phyloP scores from a whole-genome alignment of 257 asterid genomes.

The Nicotiana knightiana region DNA sequence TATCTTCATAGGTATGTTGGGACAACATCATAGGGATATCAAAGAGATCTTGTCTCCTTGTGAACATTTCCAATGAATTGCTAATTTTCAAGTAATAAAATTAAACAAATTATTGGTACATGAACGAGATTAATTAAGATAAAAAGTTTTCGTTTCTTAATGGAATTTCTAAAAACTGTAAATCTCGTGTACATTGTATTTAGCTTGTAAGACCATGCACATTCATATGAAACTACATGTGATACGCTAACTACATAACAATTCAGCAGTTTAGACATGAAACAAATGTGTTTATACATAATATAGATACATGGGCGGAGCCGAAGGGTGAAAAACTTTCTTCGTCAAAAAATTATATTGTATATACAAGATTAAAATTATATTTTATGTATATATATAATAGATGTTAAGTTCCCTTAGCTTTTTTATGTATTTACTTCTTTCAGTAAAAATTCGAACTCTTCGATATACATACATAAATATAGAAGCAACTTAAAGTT shows the following conservation, averaged over 20 bases:
- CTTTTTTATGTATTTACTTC: too few species aligned
- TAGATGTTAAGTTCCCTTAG: too few species aligned
- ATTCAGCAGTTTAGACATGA: neutral
- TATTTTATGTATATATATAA: too few species aligned
- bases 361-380: too few species aligned
- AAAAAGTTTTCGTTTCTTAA: neutral
- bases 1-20: neutral
- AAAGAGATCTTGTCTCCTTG: neutral
- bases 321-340: too few species aligned
- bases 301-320: neutral
- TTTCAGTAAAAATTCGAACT: too few species aligned
- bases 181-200: constrained; percentile 1
- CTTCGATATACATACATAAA: too few species aligned
- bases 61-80: neutral
- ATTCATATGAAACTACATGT: neutral
- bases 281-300: neutral
- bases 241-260: neutral
- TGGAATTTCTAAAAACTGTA: neutral
- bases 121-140: neutral
- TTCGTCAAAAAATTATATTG: too few species aligned
- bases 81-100: neutral
- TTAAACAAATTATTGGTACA: neutral
- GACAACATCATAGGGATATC: constrained; percentile 2
- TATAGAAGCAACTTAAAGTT: too few species aligned
- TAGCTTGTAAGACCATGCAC: neutral